A percentile compares a stretch with the other conserved stretches of the same genome.
Conservation (phyloP, 441 rosid genomes). For the Rhodomyrtus psidioides region DNA sequence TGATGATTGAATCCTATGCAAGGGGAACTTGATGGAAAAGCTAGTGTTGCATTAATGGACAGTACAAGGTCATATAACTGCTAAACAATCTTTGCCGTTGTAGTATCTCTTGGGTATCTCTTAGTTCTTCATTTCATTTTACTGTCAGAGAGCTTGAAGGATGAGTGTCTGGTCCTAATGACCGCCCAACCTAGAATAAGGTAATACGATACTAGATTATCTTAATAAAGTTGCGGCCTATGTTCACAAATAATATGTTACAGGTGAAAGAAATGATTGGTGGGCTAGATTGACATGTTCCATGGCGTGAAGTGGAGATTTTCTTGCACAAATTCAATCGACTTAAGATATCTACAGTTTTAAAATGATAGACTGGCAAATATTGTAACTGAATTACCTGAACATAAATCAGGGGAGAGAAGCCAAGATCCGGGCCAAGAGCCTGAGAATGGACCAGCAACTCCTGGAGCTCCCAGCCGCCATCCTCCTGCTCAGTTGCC, state of each 20-base stretch:
- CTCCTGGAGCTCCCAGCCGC: constrained; percentile 13
- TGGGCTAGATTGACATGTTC: background rate
- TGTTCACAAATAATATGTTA: background rate
- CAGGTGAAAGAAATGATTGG: background rate
- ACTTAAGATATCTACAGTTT: background rate
- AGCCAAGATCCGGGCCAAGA: constrained; percentile 64
- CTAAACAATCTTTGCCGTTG: background rate
- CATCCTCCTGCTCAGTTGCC: background rate
- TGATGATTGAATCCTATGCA: background rate
- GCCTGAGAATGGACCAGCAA: constrained; percentile 25
- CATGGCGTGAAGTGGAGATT: background rate
- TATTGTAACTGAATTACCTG: constrained; percentile 33
- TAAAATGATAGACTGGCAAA: background rate
- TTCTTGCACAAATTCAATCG: background rate
- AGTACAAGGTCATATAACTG: background rate
- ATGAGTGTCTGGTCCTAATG: background rate
- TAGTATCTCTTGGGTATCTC: background rate
- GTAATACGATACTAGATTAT: background rate
- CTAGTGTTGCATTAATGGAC: background rate
- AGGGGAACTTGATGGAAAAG: background rate
- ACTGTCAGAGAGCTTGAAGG: background rate
- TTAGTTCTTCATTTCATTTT: background rate
- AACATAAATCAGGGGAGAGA: constrained; percentile 48
- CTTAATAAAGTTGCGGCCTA: background rate
- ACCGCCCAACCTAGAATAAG: background rate